Conservation (phyloP, 2,329 filamentous ascomycete species). For the Dryadomyces sulphureus region DNA sequence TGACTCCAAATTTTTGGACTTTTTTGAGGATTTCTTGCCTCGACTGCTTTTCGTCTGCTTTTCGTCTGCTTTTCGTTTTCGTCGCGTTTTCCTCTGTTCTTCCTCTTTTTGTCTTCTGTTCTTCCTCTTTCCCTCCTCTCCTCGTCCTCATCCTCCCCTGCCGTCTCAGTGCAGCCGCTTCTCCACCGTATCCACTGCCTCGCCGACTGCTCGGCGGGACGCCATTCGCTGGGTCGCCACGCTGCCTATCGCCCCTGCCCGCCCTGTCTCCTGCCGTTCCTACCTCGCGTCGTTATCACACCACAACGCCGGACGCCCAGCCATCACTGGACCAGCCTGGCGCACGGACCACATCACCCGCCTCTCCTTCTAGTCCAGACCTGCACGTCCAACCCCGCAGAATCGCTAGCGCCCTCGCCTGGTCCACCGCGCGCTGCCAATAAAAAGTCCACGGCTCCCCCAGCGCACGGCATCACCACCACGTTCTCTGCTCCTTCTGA, state of each 20-base stretch:
- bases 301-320: neutral
- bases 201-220: too few relatives aligned
- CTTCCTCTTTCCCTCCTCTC: neutral
- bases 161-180: too few relatives aligned
- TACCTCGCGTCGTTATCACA: constrained; percentile 1
- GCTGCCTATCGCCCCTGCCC: neutral
- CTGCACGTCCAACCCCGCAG: constrained; percentile 1
- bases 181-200: too few relatives aligned
- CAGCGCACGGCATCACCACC: neutral
- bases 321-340: constrained; percentile 1
- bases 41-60: neutral
- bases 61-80: neutral
- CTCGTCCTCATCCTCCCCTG: neutral
- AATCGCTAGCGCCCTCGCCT: neutral
- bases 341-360: neutral
- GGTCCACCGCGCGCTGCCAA: constrained; percentile 1
- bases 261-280: neutral
- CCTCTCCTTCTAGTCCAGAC: constrained; percentile 5
- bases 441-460: constrained; percentile 1
- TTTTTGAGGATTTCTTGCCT: neutral
- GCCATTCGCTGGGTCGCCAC: too few relatives aligned
- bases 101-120: neutral
- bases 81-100: neutral
- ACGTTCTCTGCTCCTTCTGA: neutral
- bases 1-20: neutral